These are phyloP conservation scores for Fusarium penzigii DNA, from an alignment of 2,329 filamentous ascomycete genomes.

Conservation along the genomic window DNA sequence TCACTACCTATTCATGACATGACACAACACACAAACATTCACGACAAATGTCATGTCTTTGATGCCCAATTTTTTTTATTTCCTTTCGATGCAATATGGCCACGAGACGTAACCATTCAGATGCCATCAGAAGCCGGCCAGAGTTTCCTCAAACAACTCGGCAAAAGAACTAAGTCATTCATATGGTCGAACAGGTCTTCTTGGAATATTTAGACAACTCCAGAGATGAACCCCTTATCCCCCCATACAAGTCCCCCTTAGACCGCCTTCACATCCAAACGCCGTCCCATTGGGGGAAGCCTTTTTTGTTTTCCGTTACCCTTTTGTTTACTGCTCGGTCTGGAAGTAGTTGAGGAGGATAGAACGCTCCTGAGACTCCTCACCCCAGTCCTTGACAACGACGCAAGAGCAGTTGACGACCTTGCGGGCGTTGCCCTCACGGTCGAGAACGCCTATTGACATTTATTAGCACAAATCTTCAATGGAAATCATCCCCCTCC, in stretches of 20 bases:
- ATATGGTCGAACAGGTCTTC: no score
- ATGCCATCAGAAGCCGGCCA: constrained; percentile 49
- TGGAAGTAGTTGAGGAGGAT: constrained; percentile 99
- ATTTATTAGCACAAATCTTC: constrained; percentile 35
- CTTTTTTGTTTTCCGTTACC: no score
- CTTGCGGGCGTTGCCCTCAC: constrained; percentile 99
- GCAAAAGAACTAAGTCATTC: no score
- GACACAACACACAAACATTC: constrained; percentile 19
- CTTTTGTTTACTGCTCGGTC: constrained; percentile 66
- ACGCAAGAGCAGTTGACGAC: constrained; percentile 99
- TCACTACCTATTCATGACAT: constrained; percentile 5
- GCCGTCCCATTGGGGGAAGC: constrained; percentile 20
- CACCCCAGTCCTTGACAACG: constrained; percentile 99
- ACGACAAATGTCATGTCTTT: no score
- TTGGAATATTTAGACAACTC: no score
- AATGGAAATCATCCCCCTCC: constrained; percentile 1
- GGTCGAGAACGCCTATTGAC: constrained; percentile 85
- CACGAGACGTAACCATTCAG: constrained; percentile 40
- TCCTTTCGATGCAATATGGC: constrained; percentile 40
- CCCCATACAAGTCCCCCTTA: constrained; percentile 40
- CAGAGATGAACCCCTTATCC: constrained; percentile 4
- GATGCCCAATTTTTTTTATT: constrained; percentile 42
- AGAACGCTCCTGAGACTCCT: constrained; percentile 98
- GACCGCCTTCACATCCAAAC: constrained; percentile 39
- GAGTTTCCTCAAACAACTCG: constrained; percentile 36